Base-by-base conservation (phyloP, 169 alveolate genomes). In the Sarcocystis neurona region DNA sequence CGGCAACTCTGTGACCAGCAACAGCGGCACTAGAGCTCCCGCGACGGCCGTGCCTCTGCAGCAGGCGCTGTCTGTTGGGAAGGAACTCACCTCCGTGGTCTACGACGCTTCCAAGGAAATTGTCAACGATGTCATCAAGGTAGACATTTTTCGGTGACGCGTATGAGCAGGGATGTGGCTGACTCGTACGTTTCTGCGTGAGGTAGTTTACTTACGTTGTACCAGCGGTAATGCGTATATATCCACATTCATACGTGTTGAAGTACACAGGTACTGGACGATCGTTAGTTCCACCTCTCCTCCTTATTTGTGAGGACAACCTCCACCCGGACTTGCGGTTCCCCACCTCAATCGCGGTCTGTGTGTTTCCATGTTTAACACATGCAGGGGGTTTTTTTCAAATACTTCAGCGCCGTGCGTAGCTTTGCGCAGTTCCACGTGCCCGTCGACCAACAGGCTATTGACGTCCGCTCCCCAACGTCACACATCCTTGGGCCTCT, bases 351-450 rank as follows among this genome's bases (percentile, higher is more conserved):
- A n/a, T n/a, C n/a, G n/a, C n/a, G n/a, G n/a, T n/a, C n/a, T n/a
- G n/a, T n/a, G n/a, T n/a, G n/a, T n/a, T n/a, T n/a, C n/a, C n/a
- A n/a, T n/a, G n/a, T n/a, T n/a, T n/a, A n/a, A n/a, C n/a, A n/a
- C 23, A 34, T 75, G 39, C 77, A 79, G 92, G 89, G 89, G 5
- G 92, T 88, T 23, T 75, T 88, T 27, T 84, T 84, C 70, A 74
- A 79, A 3, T 78, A 79, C 32, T 88, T 88, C 75, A 84, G 85
- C 47, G 85, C 89, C n/a, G 50, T 46, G 41, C 82, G 92, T 39
- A 88, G 92, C 50, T 88, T 88, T 41, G 92, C 92, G 50, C 92
- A 88, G 85, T 88, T 88, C 43, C 92, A 88, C 60, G 41, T 88
- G 37, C 92, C 92, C 27, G 46, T 41, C 43, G 92, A 88, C 74